Evolutionary conservation across 306 rosid species (phyloP), one percentile per base, ranked within the genome.

Genomic region (Echinosophora koreensis): DNA sequence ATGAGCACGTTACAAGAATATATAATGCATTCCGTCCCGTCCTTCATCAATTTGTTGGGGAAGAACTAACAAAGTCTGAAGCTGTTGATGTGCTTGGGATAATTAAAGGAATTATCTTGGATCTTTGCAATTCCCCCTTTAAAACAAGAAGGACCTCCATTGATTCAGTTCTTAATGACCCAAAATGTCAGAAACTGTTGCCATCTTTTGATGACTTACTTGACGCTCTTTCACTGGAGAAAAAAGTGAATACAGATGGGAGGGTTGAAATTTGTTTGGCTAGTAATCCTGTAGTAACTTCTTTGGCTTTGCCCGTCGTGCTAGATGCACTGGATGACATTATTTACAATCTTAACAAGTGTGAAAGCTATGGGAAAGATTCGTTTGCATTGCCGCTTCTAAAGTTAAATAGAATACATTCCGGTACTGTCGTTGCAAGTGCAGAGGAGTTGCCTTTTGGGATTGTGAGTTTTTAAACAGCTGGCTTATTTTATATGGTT

Each of bases 391-490:
- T 89, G 80, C 97, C 98, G 12, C 80, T 91, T 80, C 87, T 90
- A 71, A 95, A 82, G 92, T 73, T 80, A 70, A 88, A 88, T 70
- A 87, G 98, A 86, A 84, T 95, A 55, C 98, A 95, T 86, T 95
- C 97, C 2, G 98, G 97, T 77, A 84, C 84, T 15, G 98, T 86
- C 68, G 73, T 78, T 79, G 95, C 97, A 56, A 95, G 90, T 74
- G 94, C 96, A 14, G 98, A 95, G 82, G 98, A 92, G 87, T 79
- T 95, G 79, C 98, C 97, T 27, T 83, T 87, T 52, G 98, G 98
- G 78, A 95, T 92, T 82, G 98, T 95, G 87, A 92, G 97, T 88
- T 80, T 74, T 66, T 37, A 39, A 84, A 35, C 27, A 17, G 64
- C 71, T 82, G 80, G 70, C 60, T 35, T 76, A 49, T 71, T 79